Base-by-base conservation (phyloP, 106 monocot species). In the Dendrobium officinale region DNA sequence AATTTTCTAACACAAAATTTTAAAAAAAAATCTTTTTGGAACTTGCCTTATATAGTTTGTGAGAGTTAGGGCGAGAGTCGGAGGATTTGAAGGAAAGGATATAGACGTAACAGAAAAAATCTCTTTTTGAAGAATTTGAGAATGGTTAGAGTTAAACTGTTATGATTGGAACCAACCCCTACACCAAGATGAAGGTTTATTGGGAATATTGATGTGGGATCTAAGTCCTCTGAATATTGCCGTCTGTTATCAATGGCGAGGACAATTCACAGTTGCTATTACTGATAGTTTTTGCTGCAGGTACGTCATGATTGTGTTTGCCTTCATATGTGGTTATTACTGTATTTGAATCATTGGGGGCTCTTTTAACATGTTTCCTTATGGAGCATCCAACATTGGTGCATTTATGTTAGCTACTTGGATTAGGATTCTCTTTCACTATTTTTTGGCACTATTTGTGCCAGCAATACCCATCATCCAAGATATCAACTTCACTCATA, bases 391-490 rank as follows among this genome's bases (percentile, higher is more conserved):
- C 91, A 20, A 73, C 85, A 80, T 84, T 84, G 77, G 97, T 98
- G 86, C 97, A 98, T 82, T 98, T 98, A 85, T 98, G 92, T 75
- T 96, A 96, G 80, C 96, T 96, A 88, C 93, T 96, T 27, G 96
- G 96, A 81, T 97, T 97, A 42, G 96, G 96, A 85, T 97, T 97
- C 51, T 92, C 97, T 89, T 92, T 98, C 48, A 98, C 97, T 76
- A 98, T 92, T 83, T 98, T 98, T 83, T 98, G 94, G 26, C 97
- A 94, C 84, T 98, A 94, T 78, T 98, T 98, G 55, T 92, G 90
- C 97, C 97, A 98, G 49, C 97, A 92, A 72, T 98, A 98, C 64
- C 97, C 97, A 86, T 98, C 97, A 81, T 98, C 97, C 83, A 98
- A 83, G 83, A 98, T 92, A 78, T 98, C 97, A 77, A 98, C 97